Conservation (phyloP, 108 stramenopile genomes). For the Nitzschia sp. region DNA sequence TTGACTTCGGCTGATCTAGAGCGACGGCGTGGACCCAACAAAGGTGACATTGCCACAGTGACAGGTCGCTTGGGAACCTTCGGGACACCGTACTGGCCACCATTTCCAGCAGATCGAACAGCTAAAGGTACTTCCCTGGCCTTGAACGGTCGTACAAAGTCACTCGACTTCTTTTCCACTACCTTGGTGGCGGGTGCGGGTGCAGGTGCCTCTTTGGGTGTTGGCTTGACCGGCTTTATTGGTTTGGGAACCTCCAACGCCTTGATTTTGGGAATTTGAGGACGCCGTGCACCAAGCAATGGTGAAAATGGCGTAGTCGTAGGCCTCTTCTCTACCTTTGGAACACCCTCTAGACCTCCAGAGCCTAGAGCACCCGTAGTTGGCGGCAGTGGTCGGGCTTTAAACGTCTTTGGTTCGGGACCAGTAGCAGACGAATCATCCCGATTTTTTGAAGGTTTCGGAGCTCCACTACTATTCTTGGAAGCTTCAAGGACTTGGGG, state of each 20-base stretch:
- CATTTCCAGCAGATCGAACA: constrained; percentile 21
- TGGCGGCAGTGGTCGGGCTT: constrained; percentile 39
- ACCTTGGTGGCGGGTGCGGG: not conserved
- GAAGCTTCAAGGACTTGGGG: not conserved
- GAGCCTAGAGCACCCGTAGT: constrained; percentile 9
- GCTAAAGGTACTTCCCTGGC: constrained; percentile 41
- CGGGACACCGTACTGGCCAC: constrained; percentile 48
- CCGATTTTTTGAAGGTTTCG: no score
- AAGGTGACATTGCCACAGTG: constrained; percentile 52
- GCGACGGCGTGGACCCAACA: constrained; percentile 31
- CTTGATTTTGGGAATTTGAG: constrained; percentile 17
- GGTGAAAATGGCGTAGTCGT: constrained; percentile 55
- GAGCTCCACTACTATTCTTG: not conserved
- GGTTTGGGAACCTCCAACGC: constrained; percentile 12
- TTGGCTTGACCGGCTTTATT: not conserved
- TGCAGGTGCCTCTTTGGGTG: not conserved
- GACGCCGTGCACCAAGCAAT: constrained; percentile 29
- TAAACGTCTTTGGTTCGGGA: constrained; percentile 18
- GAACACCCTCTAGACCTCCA: constrained; percentile 45
- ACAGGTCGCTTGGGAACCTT: constrained; percentile 51
- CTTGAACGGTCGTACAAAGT: constrained; percentile 28
- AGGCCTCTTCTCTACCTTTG: constrained; percentile 54
- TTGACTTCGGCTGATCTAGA: not conserved
- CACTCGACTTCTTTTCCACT: not conserved
- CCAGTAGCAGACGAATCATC: not conserved